Base-by-base conservation (phyloP, 441 rosid species). In the Syzygium malaccense region DNA sequence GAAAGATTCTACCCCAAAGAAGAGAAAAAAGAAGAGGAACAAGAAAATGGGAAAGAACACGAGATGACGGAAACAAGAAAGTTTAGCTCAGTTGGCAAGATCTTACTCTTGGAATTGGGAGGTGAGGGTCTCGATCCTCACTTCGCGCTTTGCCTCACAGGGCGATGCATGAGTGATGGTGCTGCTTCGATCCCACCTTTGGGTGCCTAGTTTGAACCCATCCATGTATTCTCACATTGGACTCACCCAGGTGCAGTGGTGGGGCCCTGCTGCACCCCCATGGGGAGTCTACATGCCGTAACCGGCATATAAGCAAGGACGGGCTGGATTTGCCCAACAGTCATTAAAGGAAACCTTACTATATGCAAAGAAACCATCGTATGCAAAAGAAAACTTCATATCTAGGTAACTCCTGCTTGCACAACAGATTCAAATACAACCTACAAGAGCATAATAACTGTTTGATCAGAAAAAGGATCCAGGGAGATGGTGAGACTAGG, bases 381-480 rank as follows among this genome's bases (percentile, higher is more conserved):
- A 57, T 25, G 60, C 23, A 57, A 19, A 57, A 8, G 60, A 23
- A 23, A 57, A 57, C 60, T 57, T 57, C 6, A 57, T 23, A 23
- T 23, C 62, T 57, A 10, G n/a, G 62, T 57, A 57, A 57, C 62
- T 57, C 62, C 62, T 57, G n/a, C 62, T 57, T 23, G 62, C 28
- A 25, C 62, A 57, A 57, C 62, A 57, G 62, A 57, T 57, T 9
- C 62, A 57, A 57, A 25, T 25, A 25, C n/a, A 57, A 23, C 14
- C 62, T 23, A 23, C 83, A 2, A 49, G 83, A 20, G 80, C 15
- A 33, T 71, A 71, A 20, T 14, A 30, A 14, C 26, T 85, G 26
- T n/a, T 75, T 48, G 37, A 58, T 94, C 89, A 95, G 91, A 94
- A 93, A 95, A 94, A 92, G 95, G 96, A 90, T 95, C 93, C 23